Evolutionary conservation across 1,139 yeast species (phyloP), one percentile per base, ranked within the genome.

Genomic region (Sugiyamaella grinbergsii): DNA sequence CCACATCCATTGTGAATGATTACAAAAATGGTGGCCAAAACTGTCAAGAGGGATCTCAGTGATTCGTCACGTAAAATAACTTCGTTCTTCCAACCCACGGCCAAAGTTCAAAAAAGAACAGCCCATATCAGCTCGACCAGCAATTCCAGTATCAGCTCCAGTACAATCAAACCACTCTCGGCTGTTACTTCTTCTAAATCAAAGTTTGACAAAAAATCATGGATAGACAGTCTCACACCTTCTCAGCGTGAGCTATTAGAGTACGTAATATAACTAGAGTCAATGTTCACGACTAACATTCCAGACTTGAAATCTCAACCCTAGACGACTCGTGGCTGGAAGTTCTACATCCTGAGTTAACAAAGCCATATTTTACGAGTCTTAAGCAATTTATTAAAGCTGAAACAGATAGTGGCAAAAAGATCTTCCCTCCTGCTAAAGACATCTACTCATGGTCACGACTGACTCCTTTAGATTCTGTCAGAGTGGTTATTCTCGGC

Each of bases 381-480:
- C 73, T 93, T 55, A 91, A 91, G 62, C 65, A 67, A 59, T 89
- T 83, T 62, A 70, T 89, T 50, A 61, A 66, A 54, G 54, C 66
- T 32, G 71, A 70, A 43, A 55, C 62, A 39, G 56, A 61, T 2
- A 56, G 54, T 11, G 62, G 65, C 15, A 76, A 77, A 54, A 72
- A 75, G 1, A 74, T 91, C 0, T 93, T 88, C 68, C 99, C 99
- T 1, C 91, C 93, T 0, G 67, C 72, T 20, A 63, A 76, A 15
- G 85, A 86, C 54, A 81, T 93, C n/a, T 93, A 93, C 66, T 86
- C 97, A 0, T 93, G 98, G 98, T 84, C 95, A 1, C 79, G 90
- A 42, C 75, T 83, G 29, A 89, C 98, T 0, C 96, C 97, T 0
- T 73, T 93, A 31, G 75, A 81, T 4, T 68, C 78, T 1, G 85